Percentiles rank a stretch among this genome's conserved stretches.
phyloP scores from a whole-genome alignment of 306 rosid genomes.

The Adenanthera pavonina region DNA sequence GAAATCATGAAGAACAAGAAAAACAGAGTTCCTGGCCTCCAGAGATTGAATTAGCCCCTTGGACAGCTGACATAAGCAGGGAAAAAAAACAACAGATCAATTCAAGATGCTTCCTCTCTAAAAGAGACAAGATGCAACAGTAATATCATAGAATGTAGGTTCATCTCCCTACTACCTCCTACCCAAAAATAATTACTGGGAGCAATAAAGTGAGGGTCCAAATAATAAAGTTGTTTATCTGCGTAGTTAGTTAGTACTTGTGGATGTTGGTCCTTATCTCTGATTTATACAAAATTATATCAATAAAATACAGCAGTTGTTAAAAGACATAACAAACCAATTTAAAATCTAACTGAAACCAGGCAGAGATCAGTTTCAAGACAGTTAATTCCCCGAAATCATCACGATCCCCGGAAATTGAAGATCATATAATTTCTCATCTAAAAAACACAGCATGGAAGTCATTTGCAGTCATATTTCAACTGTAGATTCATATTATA shows the following conservation, averaged over 20 bases:
- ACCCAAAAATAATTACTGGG: neutral
- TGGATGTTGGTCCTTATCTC: neutral
- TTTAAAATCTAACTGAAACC: neutral
- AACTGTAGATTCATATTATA: neutral
- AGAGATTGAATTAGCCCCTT: constrained; percentile 14
- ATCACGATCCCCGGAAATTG: neutral
- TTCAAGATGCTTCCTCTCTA: constrained; percentile 3
- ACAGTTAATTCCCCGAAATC: neutral
- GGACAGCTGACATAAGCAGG: constrained; percentile 12
- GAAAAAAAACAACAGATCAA: constrained; percentile 32
- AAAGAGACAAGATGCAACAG: constrained; percentile 27
- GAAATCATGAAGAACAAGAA: constrained; percentile 27
- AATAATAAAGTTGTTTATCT: neutral
- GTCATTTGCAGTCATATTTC: constrained; percentile 9
- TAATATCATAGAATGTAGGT: neutral
- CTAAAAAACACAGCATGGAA: constrained; percentile 3
- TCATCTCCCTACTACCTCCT: no score
- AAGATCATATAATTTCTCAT: constrained; percentile 14
- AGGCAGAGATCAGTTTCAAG: neutral
- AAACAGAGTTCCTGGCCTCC: constrained; percentile 22
- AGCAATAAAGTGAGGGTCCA: neutral
- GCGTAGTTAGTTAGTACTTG: no score
- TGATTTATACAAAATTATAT: neutral
- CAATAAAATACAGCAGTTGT: neutral
- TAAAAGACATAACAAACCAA: neutral